A percentile compares a stretch with the other conserved stretches of the same genome.
phyloP scores from a whole-genome alignment of 441 rosid species.

The Mallotus japonicus region DNA sequence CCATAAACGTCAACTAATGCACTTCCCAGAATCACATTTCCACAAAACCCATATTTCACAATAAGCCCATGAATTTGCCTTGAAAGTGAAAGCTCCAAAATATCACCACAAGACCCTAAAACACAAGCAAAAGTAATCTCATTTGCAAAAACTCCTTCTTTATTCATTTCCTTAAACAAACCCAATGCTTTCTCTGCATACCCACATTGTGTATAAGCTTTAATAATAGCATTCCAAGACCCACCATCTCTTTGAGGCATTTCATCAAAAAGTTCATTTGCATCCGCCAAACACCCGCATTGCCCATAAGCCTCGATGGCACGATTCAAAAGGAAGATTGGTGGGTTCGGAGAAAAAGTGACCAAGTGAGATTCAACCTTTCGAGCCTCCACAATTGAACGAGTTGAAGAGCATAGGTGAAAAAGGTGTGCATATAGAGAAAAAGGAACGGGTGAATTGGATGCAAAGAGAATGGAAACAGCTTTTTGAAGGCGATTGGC shows the following conservation, averaged over 20 bases:
- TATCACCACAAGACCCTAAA: conserved; percentile 49
- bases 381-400: conserved; percentile 60
- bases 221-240: conserved; percentile 80
- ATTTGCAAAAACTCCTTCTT: conserved; percentile 43
- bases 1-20: conserved; percentile 82
- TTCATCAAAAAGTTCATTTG: conserved; percentile 66
- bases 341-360: conserved; percentile 49
- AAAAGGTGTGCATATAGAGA: conserved; percentile 63
- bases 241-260: conserved; percentile 83
- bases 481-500: conserved; percentile 49
- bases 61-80: conserved; percentile 68
- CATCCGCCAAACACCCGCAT: conserved; percentile 54
- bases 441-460: conserved; percentile 45
- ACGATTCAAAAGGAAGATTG: conserved; percentile 51
- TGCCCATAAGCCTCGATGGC: conserved; percentile 59
- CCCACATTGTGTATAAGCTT: conserved; percentile 46
- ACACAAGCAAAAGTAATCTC: conserved; percentile 64
- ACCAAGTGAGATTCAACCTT: conserved; percentile 66
- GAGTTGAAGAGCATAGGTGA: conserved; percentile 46
- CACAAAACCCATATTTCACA: conserved; percentile 49
- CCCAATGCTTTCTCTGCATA: conserved; percentile 37
- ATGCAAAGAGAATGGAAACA: conserved; percentile 51
- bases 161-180: conserved; percentile 51
- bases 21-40: conserved; percentile 65
- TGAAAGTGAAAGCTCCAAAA: conserved; percentile 40